phyloP scores from a whole-genome alignment of 2,329 filamentous ascomycete genomes.

The Neurospora sp. region DNA sequence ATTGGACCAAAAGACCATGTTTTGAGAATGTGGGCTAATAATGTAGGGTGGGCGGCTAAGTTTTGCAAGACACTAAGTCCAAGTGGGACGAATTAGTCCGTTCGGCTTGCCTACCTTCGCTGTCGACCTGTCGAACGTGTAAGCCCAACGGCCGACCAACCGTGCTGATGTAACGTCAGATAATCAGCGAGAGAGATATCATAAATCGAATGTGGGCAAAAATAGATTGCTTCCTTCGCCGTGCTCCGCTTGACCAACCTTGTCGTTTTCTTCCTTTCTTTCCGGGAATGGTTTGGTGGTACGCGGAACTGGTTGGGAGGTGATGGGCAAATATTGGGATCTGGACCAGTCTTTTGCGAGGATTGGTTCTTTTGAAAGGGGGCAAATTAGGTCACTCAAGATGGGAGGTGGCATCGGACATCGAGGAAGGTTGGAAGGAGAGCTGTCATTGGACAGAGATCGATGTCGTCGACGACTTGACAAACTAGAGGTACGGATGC shows the following conservation, averaged over 20 bases:
- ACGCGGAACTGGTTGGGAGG: neutral
- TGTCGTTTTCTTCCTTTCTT: neutral
- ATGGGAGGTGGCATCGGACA: neutral
- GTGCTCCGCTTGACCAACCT: neutral
- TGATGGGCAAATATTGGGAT: neutral
- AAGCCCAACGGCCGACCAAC: neutral
- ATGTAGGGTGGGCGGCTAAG: neutral
- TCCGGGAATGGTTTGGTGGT: neutral
- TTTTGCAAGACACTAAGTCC: neutral
- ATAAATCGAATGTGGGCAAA: neutral
- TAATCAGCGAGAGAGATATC: neutral
- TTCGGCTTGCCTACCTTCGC: neutral
- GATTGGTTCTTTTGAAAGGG: neutral
- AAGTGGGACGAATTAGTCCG: neutral
- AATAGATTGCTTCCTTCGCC: neutral
- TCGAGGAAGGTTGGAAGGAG: neutral
- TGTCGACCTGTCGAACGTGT: neutral
- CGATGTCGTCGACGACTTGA: neutral
- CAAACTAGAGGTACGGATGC: neutral
- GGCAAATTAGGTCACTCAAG: neutral
- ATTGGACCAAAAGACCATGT: neutral
- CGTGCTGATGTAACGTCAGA: neutral
- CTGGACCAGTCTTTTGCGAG: neutral
- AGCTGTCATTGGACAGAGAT: neutral
- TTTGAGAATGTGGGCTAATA: neutral